Evolutionary conservation across 805 yeast species (phyloP).

Genomic region (Ogataea trehalophila): DNA sequence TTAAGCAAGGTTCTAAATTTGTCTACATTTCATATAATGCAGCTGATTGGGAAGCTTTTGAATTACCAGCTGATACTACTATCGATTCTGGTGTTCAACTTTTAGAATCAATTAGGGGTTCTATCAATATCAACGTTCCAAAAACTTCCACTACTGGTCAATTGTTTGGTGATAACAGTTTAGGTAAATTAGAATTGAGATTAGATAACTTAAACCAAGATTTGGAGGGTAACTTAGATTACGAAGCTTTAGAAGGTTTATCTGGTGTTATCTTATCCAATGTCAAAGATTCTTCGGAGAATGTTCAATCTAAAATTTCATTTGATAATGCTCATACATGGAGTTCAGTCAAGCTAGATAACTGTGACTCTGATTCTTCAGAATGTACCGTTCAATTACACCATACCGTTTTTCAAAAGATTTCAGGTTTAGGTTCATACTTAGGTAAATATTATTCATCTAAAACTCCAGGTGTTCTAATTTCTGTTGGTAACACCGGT

Average conservation of each 20-base stretch:
- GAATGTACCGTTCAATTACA: slow-evolving; percentile 29
- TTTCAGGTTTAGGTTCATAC: slow-evolving; percentile 11
- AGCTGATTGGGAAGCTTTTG: slow-evolving; percentile 28
- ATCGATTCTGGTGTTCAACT: slow-evolving; percentile 2
- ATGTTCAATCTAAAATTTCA: slow-evolving; percentile 10
- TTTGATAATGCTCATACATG: slow-evolving; percentile 15
- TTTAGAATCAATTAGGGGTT: slow-evolving; percentile 8
- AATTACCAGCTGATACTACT: slow-evolving; percentile 24
- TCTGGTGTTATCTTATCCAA: slow-evolving; percentile 42
- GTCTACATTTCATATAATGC: slow-evolving; percentile 33
- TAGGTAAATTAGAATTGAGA: slow-evolving; percentile 3
- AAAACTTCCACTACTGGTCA: not conserved
- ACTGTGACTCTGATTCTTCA: slow-evolving; percentile 4
- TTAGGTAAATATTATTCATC: slow-evolving; percentile 32
- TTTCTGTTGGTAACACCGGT: slow-evolving; percentile 40
- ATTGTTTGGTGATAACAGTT: slow-evolving; percentile 2
- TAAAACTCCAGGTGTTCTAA: slow-evolving; percentile 39
- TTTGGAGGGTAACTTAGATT: slow-evolving; percentile 36
- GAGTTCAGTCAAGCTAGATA: slow-evolving; percentile 4
- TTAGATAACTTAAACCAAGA: slow-evolving; percentile 14
- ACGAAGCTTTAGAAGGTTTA: slow-evolving; percentile 39
- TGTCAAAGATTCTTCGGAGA: slow-evolving; percentile 14
- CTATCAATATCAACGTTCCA: slow-evolving; percentile 4
- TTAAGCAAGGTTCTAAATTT: slow-evolving; percentile 14
- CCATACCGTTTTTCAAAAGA: slow-evolving; percentile 26